Evolutionary conservation across 495 filamentous ascomycete genomes (phyloP), one percentile per base, ranked within the genome.

Genomic region (Penicilliopsis zonata): DNA sequence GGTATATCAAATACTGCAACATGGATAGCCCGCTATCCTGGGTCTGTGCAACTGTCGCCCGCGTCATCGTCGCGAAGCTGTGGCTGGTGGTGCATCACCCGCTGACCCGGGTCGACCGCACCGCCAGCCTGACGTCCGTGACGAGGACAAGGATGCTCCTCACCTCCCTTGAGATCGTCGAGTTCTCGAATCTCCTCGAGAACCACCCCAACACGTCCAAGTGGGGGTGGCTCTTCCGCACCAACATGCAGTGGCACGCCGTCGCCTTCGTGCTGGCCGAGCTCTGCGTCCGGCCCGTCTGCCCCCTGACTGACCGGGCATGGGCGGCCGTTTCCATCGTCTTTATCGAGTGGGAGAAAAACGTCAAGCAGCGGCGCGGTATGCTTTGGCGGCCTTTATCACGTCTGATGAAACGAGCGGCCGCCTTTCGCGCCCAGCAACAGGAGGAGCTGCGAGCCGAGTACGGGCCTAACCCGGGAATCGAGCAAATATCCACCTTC

Each of bases 171-270:
- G 80, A 90, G 37, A 67, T 81, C 13, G 70, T 87, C 37, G 84
- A 93, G 46, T 82, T 81, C 40, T 67, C 65, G n/a, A 54, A 70
- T 15, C 45, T 75, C 8, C 52, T 87, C 9, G 70, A 76, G 39
- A 70, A 60, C 8, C 75, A 80, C 38, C 53, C 67, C 5, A 59
- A 69, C 7, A 71, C 70, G 3, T 65, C 69, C 31, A 69, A 76
- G 33, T 93, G 80, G 74, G 67, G 71, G 15, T 94, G 86, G 86
- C 66, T 86, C 6, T 86, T 85, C 55, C 69, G 75, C 44, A 82
- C 76, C 0, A 85, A 87, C 49, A 76, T 78, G 13, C 82, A 88
- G 36, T 85, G 79, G 77, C 80, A 88, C 38, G 81, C 84, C 3
- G 66, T 90, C 3, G 80, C 78, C 2, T 82, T 82, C 43, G 63